Conservation (phyloP, 192 early-diverging fungal species). For the Coemansia sp. region DNA sequence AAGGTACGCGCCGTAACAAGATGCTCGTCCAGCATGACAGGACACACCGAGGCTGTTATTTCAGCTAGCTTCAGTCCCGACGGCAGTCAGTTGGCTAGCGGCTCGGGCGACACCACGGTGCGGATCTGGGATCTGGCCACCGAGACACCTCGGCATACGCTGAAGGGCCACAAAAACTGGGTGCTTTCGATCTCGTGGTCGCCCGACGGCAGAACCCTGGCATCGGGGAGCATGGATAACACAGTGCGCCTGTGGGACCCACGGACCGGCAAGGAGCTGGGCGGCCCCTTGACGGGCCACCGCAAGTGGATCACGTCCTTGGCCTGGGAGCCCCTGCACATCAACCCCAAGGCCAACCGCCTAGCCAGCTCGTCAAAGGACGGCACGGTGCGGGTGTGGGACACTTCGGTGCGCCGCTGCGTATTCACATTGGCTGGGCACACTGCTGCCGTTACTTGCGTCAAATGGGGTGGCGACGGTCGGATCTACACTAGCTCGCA, state of each 20-base stretch:
- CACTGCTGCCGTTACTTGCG: conserved; percentile 89
- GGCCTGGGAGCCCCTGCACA: conserved; percentile 91
- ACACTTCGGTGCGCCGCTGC: conserved; percentile 71
- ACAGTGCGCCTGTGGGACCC: conserved; percentile 90
- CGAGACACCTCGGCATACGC: conserved; percentile 86
- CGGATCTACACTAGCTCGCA: conserved; percentile 88
- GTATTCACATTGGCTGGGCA: conserved; percentile 82
- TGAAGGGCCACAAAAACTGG: conserved; percentile 87
- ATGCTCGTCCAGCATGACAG: conserved; percentile 84
- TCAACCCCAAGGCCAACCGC: conserved; percentile 73
- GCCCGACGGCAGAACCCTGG: conserved; percentile 79
- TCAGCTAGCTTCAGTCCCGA: conserved; percentile 88
- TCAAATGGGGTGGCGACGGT: conserved; percentile 96
- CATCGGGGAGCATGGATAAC: conserved; percentile 94
- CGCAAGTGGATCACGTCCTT: conserved; percentile 85
- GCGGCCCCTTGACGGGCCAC: conserved; percentile 79
- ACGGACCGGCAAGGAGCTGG: conserved; percentile 74
- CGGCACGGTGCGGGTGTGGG: conserved; percentile 91
- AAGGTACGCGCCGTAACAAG: conserved; percentile 87
- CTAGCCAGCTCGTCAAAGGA: conserved; percentile 93
- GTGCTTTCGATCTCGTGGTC: conserved; percentile 93
- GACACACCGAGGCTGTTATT: conserved; percentile 93
- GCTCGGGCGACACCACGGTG: conserved; percentile 92
- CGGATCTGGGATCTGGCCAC: conserved; percentile 97
- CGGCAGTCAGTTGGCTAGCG: conserved; percentile 87